These are phyloP conservation scores for Penicillium sp. DNA, from an alignment of 2,329 filamentous ascomycete species.

Conservation along the genomic window DNA sequence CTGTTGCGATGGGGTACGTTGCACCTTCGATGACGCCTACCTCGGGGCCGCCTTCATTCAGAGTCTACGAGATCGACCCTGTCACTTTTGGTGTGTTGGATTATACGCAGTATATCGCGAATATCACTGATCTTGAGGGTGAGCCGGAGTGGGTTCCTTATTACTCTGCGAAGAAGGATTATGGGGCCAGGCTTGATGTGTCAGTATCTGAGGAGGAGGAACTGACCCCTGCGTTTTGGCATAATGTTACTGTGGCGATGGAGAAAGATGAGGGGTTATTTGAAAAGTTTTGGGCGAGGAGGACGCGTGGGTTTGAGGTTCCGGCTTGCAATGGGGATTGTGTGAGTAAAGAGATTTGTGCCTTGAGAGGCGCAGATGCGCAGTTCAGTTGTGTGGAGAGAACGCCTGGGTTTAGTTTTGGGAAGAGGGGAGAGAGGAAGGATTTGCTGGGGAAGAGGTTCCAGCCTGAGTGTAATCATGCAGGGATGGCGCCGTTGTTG, in stretches of 20 bases:
- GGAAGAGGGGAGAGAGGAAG: conserved; percentile 25
- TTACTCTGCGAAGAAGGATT: conserved; percentile 57
- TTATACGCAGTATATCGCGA: conserved; percentile 54
- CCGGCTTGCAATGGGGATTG: conserved; percentile 46
- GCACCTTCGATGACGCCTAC: conserved; percentile 56
- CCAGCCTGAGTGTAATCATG: conserved; percentile 25
- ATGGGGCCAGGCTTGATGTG: conserved; percentile 38
- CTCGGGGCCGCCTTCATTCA: conserved; percentile 57
- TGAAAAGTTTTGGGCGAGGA: conserved; percentile 48
- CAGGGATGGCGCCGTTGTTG: conserved; percentile 24
- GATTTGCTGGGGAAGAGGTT: conserved; percentile 1
- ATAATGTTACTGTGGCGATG: conserved; percentile 53
- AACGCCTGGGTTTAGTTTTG: conserved; percentile 34
- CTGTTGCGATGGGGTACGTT: conserved; percentile 54
- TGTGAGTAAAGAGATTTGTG: conserved; percentile 50
- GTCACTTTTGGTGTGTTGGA: conserved; percentile 57
- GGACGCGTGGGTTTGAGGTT: conserved; percentile 48
- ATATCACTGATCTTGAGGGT: conserved; percentile 47
- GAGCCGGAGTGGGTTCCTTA: conserved; percentile 55
- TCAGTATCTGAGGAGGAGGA: conserved; percentile 29
- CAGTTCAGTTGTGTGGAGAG: conserved; percentile 53
- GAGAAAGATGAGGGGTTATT: conserved; percentile 47
- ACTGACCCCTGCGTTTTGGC: conserved; percentile 59
- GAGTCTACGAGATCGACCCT: conserved; percentile 59
- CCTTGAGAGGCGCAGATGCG: conserved; percentile 51